Base-by-base conservation (phyloP, 306 rosid species). In the Ochetophila trinervis region DNA sequence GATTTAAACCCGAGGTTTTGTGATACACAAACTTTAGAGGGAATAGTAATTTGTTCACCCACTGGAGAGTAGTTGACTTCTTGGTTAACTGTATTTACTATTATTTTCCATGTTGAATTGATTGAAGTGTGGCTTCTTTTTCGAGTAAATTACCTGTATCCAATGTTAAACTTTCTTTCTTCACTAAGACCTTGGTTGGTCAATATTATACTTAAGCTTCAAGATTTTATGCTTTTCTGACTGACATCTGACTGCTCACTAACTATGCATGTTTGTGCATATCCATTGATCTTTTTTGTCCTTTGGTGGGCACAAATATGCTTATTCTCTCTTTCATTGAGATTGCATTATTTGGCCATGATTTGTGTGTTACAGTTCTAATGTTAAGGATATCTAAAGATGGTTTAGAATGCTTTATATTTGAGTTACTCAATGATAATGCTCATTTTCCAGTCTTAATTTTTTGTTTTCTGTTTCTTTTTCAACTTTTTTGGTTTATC, bases 401-500 rank as follows among this genome's bases (percentile, higher is more conserved):
- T 67, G 65, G 59, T 66, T 53, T 49, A 4, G 53, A 56, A 20
- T 15, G 55, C 54, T 70, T 47, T 66, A 59, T 44, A 63, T 50
- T 67, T 57, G 51, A 57, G 36, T 50, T 58, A 66, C 27, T 53
- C 49, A 66, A 11, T 53, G 67, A 62, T 53, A 20, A 53, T 62
- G 30, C 56, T 34, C 17, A 1, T 59, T 62, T 74, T 68, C 16
- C 63, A 34, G 48, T 65, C 53, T 54, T 30, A 34, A 48, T 36
- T 59, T 23, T 44, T 36, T 50, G 55, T 63, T 60, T 65, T 24
- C 10, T 44, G 75, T 67, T 72, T 47, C 12, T 70, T 62, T 50
- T 73, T n/a, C n/a, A n/a, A n/a, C n/a, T 51, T 68, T 77, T 72
- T 42, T 73, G 69, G 60, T 70, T 76, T 80, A 84, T 78, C 96